Percentiles rank a stretch among this genome's conserved stretches.
phyloP scores from a whole-genome alignment of 208 protist genomes.

The Leishmania arabica region DNA sequence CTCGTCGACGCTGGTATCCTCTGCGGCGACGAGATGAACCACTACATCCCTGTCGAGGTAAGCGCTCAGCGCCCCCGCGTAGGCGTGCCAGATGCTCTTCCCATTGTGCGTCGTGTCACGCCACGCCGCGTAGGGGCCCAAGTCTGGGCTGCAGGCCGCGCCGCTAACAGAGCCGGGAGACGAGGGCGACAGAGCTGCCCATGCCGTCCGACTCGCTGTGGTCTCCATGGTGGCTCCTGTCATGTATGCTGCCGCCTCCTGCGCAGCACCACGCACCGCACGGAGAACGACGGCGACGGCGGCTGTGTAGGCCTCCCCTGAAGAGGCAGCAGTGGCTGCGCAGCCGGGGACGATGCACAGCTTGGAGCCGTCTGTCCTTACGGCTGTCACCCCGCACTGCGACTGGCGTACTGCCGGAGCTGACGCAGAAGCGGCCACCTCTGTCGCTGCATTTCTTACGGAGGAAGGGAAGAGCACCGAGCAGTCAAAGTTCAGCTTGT shows the following conservation, averaged over 20 bases:
- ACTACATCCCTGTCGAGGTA: slow-evolving; percentile 30
- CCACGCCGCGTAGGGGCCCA: slow-evolving; percentile 36
- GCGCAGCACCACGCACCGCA: background rate
- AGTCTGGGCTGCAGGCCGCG: background rate
- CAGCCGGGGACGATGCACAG: slow-evolving; percentile 11
- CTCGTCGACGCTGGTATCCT: background rate
- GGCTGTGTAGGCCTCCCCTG: slow-evolving; percentile 18
- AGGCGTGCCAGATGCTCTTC: slow-evolving; percentile 65
- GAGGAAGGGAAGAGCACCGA: background rate
- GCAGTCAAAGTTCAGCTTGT: slow-evolving; percentile 13
- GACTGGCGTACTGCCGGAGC: background rate
- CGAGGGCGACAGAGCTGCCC: background rate
- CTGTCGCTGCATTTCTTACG: background rate
- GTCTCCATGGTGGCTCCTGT: background rate
- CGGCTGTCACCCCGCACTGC: slow-evolving; percentile 3
- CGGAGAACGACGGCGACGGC: slow-evolving; percentile 14
- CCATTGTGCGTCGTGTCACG: slow-evolving; percentile 43
- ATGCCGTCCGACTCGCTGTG: background rate
- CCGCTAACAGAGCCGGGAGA: background rate
- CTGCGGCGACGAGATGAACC: slow-evolving; percentile 17
- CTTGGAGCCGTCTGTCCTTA: slow-evolving; percentile 5
- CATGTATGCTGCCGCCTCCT: background rate
- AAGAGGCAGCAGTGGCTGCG: slow-evolving; percentile 3
- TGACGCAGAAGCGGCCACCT: background rate
- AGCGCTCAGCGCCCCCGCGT: slow-evolving; percentile 42